Conservation (phyloP, 2,329 filamentous ascomycete species). For the Fusarium sororula region DNA sequence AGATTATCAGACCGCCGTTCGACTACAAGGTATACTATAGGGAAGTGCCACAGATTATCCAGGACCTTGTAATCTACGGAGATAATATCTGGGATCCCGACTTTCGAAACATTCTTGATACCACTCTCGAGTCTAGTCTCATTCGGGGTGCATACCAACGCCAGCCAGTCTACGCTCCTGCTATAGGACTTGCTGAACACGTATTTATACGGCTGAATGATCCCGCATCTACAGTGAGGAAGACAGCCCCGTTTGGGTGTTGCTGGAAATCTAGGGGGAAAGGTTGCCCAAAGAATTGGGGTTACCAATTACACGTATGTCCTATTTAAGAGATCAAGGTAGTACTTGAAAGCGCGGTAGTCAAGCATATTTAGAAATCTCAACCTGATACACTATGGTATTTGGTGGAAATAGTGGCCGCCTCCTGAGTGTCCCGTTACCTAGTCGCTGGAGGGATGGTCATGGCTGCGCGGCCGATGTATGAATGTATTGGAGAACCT, state of each 20-base stretch:
- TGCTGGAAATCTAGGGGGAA: neutral
- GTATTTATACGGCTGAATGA: neutral
- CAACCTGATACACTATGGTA: neutral
- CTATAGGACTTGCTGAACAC: neutral
- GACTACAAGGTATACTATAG: accelerated
- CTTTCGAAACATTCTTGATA: neutral
- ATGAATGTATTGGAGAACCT: constrained; percentile 50
- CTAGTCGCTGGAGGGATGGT: constrained; percentile 51
- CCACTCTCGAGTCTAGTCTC: neutral
- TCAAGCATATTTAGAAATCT: neutral
- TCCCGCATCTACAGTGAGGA: neutral
- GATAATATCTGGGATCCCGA: neutral
- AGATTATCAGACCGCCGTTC: neutral
- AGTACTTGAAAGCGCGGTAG: neutral
- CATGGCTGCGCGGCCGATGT: constrained; percentile 52
- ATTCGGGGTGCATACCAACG: neutral
- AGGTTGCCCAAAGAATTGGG: neutral
- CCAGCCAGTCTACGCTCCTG: neutral
- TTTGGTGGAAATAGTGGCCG: neutral
- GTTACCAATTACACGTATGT: neutral
- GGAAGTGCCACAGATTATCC: accelerated
- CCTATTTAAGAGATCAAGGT: neutral
- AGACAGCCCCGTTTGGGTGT: neutral
- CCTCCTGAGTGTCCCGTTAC: constrained; percentile 37
- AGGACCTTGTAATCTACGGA: accelerated